Evolutionary conservation across 2,329 filamentous ascomycete species (phyloP), one percentile per base, ranked within the genome.

Genomic region (Magnaporthiopsis incrustans): DNA sequence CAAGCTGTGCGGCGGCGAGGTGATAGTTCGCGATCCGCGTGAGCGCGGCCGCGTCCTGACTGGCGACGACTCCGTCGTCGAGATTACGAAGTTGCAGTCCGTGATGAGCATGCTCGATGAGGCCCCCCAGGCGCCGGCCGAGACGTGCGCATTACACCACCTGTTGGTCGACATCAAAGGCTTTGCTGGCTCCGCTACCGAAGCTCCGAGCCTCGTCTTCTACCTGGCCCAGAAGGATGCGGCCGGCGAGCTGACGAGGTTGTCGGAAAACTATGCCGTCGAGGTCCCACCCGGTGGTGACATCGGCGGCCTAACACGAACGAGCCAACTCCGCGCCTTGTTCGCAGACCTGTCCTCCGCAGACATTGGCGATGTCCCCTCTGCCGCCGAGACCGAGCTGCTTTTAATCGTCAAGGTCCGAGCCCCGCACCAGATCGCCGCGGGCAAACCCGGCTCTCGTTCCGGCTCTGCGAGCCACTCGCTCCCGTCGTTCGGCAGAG

Each of bases 91-190:
- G 73, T 80, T 98, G 64, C 96, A 99, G 78, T 96, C 95, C 5
- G 86, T 93, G 72, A 99, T 99, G 95, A 96, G 92, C 75, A 83
- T 98, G 70, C 81, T 99, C 59, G 89, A 97, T 65, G 89, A 91
- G 69, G 86, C 88, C n/a, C 93, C 92, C 0, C 84, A 85, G 26
- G 81, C 85, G 4, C 79, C 85, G 12, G 76, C 85, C 22, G 92
- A 92, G 69, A 82, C 88, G 61, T 87, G 85, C 1, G 82, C 90
- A 50, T 78, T 96, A 63, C 90, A 97, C 72, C 89, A 98, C 69
- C 76, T 96, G 6, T 81, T 96, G 65, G 84, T 97, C 35, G 92
- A 96, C 70, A 83, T 98, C 66, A 93, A 90, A 71, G 88, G 89
- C 11, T 89, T 97, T 67, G 87, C 89, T 1, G 91, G 91, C 18